Percentiles rank a stretch among this genome's conserved stretches.
phyloP scores from a whole-genome alignment of 805 yeast genomes.

The Nakazawaea ernobii region DNA sequence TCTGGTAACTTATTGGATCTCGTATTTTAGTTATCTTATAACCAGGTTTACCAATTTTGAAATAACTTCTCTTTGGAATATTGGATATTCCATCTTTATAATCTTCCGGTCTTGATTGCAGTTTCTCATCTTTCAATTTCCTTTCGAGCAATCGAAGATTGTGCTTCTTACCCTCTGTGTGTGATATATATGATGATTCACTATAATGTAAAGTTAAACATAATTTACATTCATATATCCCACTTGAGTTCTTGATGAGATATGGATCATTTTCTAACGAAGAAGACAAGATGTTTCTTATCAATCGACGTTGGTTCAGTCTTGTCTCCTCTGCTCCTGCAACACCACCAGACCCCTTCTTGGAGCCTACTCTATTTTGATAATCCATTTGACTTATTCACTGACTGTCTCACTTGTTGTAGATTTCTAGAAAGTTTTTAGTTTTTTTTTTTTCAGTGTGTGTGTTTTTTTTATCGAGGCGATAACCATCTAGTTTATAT shows the following conservation, averaged over 20 bases:
- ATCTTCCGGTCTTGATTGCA: slow-evolving; percentile 13
- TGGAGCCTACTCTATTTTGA: slow-evolving; percentile 84
- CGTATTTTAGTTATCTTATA: slow-evolving; percentile 64
- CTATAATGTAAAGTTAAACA: slow-evolving; percentile 80
- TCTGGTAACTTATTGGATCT: slow-evolving; percentile 48
- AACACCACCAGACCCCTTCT: slow-evolving; percentile 86
- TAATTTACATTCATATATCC: slow-evolving; percentile 75
- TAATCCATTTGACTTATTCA: slow-evolving; percentile 62
- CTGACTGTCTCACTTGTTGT: no score
- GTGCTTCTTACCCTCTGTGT: slow-evolving; percentile 81
- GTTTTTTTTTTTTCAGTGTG: background rate
- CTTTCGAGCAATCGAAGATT: slow-evolving; percentile 66
- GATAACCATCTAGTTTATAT: background rate
- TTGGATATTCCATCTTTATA: slow-evolving; percentile 23
- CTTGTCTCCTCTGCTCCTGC: slow-evolving; percentile 71
- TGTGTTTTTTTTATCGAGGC: background rate
- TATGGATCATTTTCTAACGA: slow-evolving; percentile 70
- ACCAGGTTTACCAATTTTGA: slow-evolving; percentile 69
- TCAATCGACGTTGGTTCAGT: slow-evolving; percentile 60
- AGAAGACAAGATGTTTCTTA: slow-evolving; percentile 52
- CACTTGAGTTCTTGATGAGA: slow-evolving; percentile 77
- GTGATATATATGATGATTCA: slow-evolving; percentile 78
- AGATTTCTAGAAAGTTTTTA: background rate
- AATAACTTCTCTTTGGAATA: slow-evolving; percentile 41
- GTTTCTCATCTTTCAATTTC: slow-evolving; percentile 29